These are phyloP conservation scores for Choiromyces venosus DNA, from an alignment of 495 filamentous ascomycete genomes.

Conservation along the genomic window DNA sequence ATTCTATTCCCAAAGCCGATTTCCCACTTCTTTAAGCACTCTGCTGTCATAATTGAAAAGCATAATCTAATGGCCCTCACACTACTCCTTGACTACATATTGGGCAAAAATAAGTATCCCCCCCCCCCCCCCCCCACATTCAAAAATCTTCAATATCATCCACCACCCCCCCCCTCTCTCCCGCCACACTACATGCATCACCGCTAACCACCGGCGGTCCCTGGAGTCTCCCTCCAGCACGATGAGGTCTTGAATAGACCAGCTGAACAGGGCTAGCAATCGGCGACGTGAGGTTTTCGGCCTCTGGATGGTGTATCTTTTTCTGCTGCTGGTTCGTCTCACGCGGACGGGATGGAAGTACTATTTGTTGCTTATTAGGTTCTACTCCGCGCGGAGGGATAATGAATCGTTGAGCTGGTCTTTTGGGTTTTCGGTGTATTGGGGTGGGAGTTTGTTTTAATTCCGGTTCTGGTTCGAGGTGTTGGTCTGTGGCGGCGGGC, in stretches of 20 bases:
- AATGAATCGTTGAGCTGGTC: background rate
- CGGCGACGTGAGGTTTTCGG: constrained; percentile 13
- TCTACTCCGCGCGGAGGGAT: background rate
- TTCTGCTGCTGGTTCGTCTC: background rate
- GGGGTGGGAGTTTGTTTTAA: background rate
- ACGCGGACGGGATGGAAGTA: constrained; percentile 19
- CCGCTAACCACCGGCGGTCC: background rate
- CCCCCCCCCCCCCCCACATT: constrained; percentile 18
- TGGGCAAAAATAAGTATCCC: background rate
- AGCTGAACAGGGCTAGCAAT: constrained; percentile 7
- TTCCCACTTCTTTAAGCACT: too few species aligned
- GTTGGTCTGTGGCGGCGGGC: too few species aligned
- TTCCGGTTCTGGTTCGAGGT: background rate
- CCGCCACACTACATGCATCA: background rate
- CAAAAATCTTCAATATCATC: constrained; percentile 20
- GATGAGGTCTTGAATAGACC: background rate
- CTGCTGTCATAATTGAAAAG: too few species aligned
- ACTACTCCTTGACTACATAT: background rate
- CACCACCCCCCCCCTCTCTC: background rate
- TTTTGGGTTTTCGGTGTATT: background rate
- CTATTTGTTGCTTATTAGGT: constrained; percentile 3
- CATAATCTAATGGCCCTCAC: too few species aligned
- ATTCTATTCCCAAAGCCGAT: too few species aligned
- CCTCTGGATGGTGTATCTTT: background rate
- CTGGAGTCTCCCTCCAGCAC: background rate